Conservation (phyloP, 129 eudicot species). For the Apium graveolens region DNA sequence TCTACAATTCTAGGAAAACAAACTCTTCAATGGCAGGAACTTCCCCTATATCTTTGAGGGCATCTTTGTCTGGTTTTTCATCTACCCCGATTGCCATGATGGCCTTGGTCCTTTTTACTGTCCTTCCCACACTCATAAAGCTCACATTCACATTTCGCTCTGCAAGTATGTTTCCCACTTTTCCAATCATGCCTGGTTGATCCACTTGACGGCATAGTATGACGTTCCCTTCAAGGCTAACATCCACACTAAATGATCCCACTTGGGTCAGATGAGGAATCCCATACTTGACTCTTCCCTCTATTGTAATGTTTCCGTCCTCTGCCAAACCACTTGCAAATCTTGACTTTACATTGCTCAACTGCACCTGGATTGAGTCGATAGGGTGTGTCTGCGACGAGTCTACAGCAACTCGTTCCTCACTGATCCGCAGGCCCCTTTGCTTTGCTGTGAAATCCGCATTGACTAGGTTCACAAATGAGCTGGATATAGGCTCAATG, state of each 20-base stretch:
- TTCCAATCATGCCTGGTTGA: conserved; percentile 84
- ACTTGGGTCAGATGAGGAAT: conserved; percentile 57
- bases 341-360: conserved; percentile 50
- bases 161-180: conserved; percentile 62
- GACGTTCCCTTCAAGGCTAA: conserved; percentile 68
- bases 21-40: conserved; percentile 61
- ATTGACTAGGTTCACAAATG: conserved; percentile 63
- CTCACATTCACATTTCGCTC: conserved; percentile 66
- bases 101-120: conserved; percentile 43
- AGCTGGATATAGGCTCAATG: conserved; percentile 63
- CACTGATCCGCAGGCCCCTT: conserved; percentile 60
- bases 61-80: conserved; percentile 54
- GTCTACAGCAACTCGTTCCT: conserved; percentile 44
- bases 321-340: conserved; percentile 57
- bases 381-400: conserved; percentile 42
- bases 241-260: conserved; percentile 70
- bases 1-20: conserved; percentile 52
- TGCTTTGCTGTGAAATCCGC: conserved; percentile 77
- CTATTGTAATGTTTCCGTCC: conserved; percentile 46
- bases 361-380: conserved; percentile 52
- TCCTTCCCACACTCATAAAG: conserved; percentile 85
- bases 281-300: conserved; percentile 65
- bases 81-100: conserved; percentile 86
- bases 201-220: conserved; percentile 71
- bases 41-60: conserved; percentile 56